Conservation (phyloP, 176 grass and related monocot genomes). For the Cenchrus americanus region DNA sequence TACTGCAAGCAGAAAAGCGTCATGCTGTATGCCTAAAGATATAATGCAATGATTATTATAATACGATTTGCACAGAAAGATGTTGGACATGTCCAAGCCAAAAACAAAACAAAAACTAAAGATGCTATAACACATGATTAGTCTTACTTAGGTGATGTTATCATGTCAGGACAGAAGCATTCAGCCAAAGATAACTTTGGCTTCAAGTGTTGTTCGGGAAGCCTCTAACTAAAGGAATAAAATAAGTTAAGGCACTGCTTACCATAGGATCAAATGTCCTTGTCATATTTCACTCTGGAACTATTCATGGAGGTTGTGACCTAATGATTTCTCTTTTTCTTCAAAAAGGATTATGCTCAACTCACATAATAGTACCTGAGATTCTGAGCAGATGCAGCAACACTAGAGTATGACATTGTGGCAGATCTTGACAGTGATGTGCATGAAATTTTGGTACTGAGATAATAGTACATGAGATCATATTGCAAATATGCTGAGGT, state of each 20-base stretch:
- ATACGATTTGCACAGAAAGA: constrained; percentile 3
- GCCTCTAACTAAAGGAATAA: constrained; percentile 30
- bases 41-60: neutral
- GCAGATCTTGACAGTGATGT: constrained; percentile 45
- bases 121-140: constrained; percentile 25
- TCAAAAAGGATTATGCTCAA: constrained; percentile 48
- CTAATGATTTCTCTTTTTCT: constrained; percentile 20
- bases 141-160: constrained; percentile 12
- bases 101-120: constrained; percentile 7
- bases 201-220: constrained; percentile 40
- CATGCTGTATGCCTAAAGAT: constrained; percentile 5
- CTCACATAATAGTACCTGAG: constrained; percentile 44
- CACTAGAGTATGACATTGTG: constrained; percentile 44
- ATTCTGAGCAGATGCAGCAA: constrained; percentile 48
- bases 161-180: constrained; percentile 40
- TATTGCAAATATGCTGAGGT: constrained; percentile 13
- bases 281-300: constrained; percentile 40
- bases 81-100: neutral
- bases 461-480: constrained; percentile 4
- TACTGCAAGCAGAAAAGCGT: neutral
- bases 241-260: constrained; percentile 33
- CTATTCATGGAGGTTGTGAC: constrained; percentile 42
- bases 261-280: constrained; percentile 38
- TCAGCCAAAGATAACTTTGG: constrained; percentile 30
- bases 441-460: constrained; percentile 14